Evolutionary conservation across 768 basidiomycete species (phyloP).

Genomic region (Psilocybe cyanescens): DNA sequence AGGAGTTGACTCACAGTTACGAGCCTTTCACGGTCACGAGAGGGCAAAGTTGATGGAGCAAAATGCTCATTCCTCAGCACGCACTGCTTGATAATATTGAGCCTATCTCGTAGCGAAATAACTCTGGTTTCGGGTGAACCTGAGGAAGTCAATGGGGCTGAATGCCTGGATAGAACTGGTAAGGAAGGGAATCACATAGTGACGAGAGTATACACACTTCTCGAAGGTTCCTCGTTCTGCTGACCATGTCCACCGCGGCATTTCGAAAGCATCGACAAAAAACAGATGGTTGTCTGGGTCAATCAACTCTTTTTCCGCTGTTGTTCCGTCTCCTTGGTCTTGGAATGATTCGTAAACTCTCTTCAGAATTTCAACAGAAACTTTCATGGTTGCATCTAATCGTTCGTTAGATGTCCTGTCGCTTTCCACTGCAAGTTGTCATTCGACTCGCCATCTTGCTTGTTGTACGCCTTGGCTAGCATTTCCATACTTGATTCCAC

Average conservation of each 20-base stretch:
- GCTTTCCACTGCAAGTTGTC: background rate
- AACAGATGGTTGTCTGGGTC: constrained; percentile 84
- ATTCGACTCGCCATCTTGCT: constrained; percentile 71
- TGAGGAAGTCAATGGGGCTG: constrained; percentile 65
- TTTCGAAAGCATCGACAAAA: constrained; percentile 90
- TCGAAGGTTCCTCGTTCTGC: constrained; percentile 86
- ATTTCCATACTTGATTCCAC: constrained; percentile 78
- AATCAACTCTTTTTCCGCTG: constrained; percentile 61
- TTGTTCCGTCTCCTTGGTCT: constrained; percentile 57
- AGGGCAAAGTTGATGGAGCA: constrained; percentile 92
- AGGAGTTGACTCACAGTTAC: constrained; percentile 67
- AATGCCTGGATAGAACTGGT: constrained; percentile 41
- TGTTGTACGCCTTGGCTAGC: constrained; percentile 86
- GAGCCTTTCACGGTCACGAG: constrained; percentile 83
- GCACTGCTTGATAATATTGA: constrained; percentile 92
- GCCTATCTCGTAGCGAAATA: constrained; percentile 77
- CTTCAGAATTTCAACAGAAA: constrained; percentile 65
- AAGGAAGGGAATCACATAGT: constrained; percentile 1
- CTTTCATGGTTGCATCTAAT: constrained; percentile 82
- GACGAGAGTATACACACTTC: constrained; percentile 49
- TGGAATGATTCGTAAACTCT: constrained; percentile 80
- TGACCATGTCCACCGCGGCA: constrained; percentile 95
- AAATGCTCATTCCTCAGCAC: constrained; percentile 97
- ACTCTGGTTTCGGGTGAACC: constrained; percentile 86
- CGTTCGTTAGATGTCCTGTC: background rate